phyloP scores from a whole-genome alignment of 2,329 filamentous ascomycete species.

The Colletotrichum eleusines region DNA sequence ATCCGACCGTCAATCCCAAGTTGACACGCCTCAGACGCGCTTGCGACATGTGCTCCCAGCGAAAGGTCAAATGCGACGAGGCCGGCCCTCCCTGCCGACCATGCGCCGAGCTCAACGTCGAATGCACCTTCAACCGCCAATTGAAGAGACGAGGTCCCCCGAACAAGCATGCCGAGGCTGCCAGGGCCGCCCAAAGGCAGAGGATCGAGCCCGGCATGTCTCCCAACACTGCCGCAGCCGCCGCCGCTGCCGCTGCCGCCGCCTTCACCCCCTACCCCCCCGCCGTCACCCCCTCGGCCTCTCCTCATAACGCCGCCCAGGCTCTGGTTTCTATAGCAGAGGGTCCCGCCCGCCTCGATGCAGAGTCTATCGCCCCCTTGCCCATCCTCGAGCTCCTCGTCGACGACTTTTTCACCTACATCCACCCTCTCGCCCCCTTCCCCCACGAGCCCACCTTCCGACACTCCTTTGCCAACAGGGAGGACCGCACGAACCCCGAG shows the following conservation, averaged over 20 bases:
- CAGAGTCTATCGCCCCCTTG: conserved; percentile 79
- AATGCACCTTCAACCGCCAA: conserved; percentile 68
- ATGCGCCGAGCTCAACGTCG: conserved; percentile 67
- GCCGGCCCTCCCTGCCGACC: conserved; percentile 67
- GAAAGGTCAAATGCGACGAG: conserved; percentile 73
- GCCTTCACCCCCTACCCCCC: conserved; percentile 26
- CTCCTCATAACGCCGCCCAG: conserved; percentile 62
- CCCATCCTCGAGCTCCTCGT: conserved; percentile 76
- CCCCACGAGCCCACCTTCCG: conserved; percentile 84
- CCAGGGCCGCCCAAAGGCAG: conserved; percentile 64
- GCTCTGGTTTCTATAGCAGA: conserved; percentile 60
- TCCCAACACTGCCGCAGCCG: conserved; percentile 5
- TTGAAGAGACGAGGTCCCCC: conserved; percentile 71
- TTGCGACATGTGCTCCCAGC: conserved; percentile 72
- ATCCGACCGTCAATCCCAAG: conserved; percentile 61
- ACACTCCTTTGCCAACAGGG: conserved; percentile 73
- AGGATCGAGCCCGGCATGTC: conserved; percentile 51
- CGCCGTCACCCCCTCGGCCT: conserved; percentile 50
- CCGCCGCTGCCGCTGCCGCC: conserved; percentile 18
- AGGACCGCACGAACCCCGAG: conserved; percentile 73
- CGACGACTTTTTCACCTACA: conserved; percentile 87
- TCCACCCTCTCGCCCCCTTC: conserved; percentile 81
- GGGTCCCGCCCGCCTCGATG: conserved; percentile 60
- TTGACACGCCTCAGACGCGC: conserved; percentile 68
- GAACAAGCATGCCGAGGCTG: conserved; percentile 70